A percentile compares a stretch with the other conserved stretches of the same genome.
These are phyloP conservation scores for Trichomonas vaginalis DNA, from an alignment of 208 protist species.

Conservation along the genomic window DNA sequence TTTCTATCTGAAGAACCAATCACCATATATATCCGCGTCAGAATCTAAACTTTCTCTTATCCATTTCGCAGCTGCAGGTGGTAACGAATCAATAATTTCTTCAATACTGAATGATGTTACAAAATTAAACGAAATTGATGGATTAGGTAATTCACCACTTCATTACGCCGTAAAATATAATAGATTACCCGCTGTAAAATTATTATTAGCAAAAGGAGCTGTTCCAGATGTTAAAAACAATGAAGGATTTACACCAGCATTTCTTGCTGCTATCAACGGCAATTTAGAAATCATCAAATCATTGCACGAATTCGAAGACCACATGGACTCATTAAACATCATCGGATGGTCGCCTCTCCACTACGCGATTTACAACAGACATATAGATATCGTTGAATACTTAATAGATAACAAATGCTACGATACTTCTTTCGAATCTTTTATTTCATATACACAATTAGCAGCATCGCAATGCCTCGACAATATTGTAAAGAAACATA, in stretches of 20 bases:
- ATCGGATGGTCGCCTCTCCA: neutral
- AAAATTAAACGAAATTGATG: neutral
- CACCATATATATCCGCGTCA: neutral
- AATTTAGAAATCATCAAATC: neutral
- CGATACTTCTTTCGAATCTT: neutral
- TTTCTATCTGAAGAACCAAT: neutral
- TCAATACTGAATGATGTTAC: neutral
- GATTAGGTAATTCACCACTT: neutral
- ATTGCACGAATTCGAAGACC: neutral
- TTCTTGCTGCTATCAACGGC: neutral
- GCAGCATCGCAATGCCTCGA: neutral
- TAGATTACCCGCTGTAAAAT: neutral
- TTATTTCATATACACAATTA: neutral
- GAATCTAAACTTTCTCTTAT: neutral
- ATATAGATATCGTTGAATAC: neutral
- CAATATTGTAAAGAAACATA: neutral
- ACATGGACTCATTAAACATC: neutral
- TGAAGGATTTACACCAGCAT: neutral
- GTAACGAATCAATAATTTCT: neutral
- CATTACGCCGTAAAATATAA: neutral
- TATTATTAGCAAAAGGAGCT: neutral
- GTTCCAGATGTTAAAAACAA: neutral
- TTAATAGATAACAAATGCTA: neutral
- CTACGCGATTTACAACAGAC: neutral
- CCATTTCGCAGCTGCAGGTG: neutral